Evolutionary conservation across 2,329 filamentous ascomycete species (phyloP).

Genomic region (Plenodomus lindquistii): DNA sequence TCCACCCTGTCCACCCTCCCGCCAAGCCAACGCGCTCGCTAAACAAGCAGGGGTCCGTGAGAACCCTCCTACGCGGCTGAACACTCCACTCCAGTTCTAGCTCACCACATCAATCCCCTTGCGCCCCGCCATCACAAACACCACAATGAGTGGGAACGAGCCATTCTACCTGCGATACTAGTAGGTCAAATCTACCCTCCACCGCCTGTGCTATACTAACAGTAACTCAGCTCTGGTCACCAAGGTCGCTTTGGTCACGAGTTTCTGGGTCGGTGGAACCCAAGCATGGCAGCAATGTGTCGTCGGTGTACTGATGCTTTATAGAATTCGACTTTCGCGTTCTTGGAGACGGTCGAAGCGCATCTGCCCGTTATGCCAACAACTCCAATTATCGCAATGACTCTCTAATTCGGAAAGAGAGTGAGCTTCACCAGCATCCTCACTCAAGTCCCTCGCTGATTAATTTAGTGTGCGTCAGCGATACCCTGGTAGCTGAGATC

Average conservation of each 20-base stretch:
- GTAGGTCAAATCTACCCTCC: conserved; percentile 59
- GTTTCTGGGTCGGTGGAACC: conserved; percentile 73
- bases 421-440: conserved; percentile 57
- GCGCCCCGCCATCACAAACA: background rate
- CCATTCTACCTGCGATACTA: conserved; percentile 98
- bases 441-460: conserved; percentile 8
- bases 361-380: conserved; percentile 94
- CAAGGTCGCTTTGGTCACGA: conserved; percentile 97
- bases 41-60: conserved; percentile 28
- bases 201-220: conserved; percentile 22
- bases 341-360: conserved; percentile 88
- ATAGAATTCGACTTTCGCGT: conserved; percentile 95
- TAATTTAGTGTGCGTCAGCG: conserved; percentile 86
- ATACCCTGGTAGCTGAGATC: conserved; percentile 87
- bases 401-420: conserved; percentile 98
- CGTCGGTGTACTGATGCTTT: conserved; percentile 10
- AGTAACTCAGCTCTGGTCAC: conserved; percentile 78
- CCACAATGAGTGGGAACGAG: conserved; percentile 71
- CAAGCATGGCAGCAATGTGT: background rate
- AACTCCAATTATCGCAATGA: conserved; percentile 99
- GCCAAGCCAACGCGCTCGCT: conserved; percentile 25
- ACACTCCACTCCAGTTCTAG: background rate
- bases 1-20: no score
- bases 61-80: background rate
- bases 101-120: background rate